These are phyloP conservation scores for Botrytis deweyae DNA, from an alignment of 2,329 filamentous ascomycete genomes.

Conservation along the genomic window DNA sequence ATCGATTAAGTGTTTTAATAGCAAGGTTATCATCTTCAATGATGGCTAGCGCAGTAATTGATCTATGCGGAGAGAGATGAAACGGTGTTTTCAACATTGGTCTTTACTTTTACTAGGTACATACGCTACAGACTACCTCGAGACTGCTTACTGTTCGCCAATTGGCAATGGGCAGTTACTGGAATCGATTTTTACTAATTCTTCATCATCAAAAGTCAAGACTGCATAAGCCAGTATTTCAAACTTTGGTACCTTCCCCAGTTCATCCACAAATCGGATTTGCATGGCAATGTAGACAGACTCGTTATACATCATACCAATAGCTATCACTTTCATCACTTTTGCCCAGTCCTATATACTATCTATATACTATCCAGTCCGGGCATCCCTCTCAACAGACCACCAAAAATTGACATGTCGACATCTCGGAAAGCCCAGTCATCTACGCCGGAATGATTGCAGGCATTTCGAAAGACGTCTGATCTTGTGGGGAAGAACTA, in stretches of 20 bases:
- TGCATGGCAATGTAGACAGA: not conserved
- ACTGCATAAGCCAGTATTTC: not conserved
- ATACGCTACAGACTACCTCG: too few species aligned
- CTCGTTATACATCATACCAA: not conserved
- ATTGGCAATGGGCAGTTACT: not conserved
- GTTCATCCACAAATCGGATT: not conserved
- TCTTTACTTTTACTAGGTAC: not conserved
- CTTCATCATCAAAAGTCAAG: not conserved
- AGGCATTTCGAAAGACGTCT: not conserved
- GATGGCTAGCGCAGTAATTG: not conserved
- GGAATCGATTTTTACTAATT: not conserved
- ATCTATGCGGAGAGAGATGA: not conserved
- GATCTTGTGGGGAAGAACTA: not conserved
- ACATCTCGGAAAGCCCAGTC: not conserved
- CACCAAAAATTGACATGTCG: not conserved
- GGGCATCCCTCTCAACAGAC: not conserved
- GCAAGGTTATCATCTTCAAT: not conserved
- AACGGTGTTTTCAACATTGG: not conserved
- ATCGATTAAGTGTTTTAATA: too few species aligned
- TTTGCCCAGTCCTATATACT: not conserved
- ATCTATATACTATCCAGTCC: not conserved
- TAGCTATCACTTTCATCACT: not conserved
- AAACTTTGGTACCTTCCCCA: not conserved
- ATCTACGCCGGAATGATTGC: not conserved
- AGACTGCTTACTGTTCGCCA: too few species aligned